Evolutionary conservation across 306 rosid species (phyloP).

Genomic region (Alnus rubra): DNA sequence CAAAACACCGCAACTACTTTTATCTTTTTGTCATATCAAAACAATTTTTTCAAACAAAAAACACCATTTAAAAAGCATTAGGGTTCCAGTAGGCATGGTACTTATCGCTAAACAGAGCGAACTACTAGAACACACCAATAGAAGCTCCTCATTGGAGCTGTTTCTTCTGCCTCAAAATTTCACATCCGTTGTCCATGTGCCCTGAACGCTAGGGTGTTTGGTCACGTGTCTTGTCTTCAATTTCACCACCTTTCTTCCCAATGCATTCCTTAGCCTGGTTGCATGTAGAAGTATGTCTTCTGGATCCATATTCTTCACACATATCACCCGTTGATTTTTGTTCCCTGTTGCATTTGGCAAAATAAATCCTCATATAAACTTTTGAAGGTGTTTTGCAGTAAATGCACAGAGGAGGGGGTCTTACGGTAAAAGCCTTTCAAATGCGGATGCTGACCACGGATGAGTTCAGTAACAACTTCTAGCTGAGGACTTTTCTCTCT

Average conservation of each 20-base stretch:
- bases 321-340: conserved; percentile 67
- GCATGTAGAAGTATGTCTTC: conserved; percentile 71
- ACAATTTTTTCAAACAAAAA: too few relatives aligned
- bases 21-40: too few relatives aligned
- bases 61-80: too few relatives aligned
- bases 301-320: conserved; percentile 82
- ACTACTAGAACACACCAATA: not conserved
- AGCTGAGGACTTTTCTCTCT: conserved; percentile 82
- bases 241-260: conserved; percentile 92
- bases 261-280: conserved; percentile 70
- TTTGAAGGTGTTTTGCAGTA: not conserved
- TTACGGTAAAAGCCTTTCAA: conserved; percentile 78
- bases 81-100: too few relatives aligned
- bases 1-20: too few relatives aligned
- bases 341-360: conserved; percentile 50
- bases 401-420: conserved; percentile 14
- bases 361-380: conserved; percentile 9
- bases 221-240: conserved; percentile 83
- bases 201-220: conserved; percentile 86
- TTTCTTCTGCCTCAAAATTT: conserved; percentile 42
- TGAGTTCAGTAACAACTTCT: conserved; percentile 80
- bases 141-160: conserved; percentile 17
- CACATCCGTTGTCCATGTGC: conserved; percentile 82
- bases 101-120: too few relatives aligned
- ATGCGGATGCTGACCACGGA: conserved; percentile 95